Base-by-base conservation (phyloP, 2,329 filamentous ascomycete species). In the Ophiostoma tasmaniense region DNA sequence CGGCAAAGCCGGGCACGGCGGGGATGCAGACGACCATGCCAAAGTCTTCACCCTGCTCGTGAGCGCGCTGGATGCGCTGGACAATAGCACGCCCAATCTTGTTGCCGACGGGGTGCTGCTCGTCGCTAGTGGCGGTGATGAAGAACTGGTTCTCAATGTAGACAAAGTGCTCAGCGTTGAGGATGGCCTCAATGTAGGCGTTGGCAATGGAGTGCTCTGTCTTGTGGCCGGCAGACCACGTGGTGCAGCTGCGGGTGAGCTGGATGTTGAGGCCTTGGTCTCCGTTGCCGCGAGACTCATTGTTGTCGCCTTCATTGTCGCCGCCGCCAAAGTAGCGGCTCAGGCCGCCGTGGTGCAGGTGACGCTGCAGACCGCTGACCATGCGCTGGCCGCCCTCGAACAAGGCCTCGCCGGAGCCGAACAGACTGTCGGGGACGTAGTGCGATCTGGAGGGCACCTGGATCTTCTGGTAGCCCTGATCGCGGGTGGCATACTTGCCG, bases 141-240 rank as follows among this genome's bases (percentile, higher is more conserved):
- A 95, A 95, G 81, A 95, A 95, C 82, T 92, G 88, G 74, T 93
- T 93, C 76, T 93, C 90, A 45, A 93, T 92, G 77, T 93, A 93
- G 70, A 93, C 79, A 75, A 90, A 93, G 76, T 92, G 87, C 75
- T 87, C 80, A 22, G 89, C 89, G 66, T 87, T 87, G 50, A 80
- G 81, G 73, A 93, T 93, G 35, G 87, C 84, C 61, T 90, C 83
- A 42, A 90, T 87, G 75, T 96, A 96, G 1, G 93, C 93, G 76
- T 94, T 93, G 71, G 89, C 87, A 71, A 97, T 94, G 0, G 92
- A 96, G 77, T 95, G 92, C 75, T 87, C 84, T 0, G 81, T 82
- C 6, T 77, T 77, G 66, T 83, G 80, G 1, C 84, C 84, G 17
- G 80, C 76, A 1, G 84, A 86, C 84, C 84, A 87, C 50, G 80